Evolutionary conservation across 108 stramenopile genomes (phyloP), one percentile per base, ranked within the genome.

Genomic region (Aurantiochytrium sp.): DNA sequence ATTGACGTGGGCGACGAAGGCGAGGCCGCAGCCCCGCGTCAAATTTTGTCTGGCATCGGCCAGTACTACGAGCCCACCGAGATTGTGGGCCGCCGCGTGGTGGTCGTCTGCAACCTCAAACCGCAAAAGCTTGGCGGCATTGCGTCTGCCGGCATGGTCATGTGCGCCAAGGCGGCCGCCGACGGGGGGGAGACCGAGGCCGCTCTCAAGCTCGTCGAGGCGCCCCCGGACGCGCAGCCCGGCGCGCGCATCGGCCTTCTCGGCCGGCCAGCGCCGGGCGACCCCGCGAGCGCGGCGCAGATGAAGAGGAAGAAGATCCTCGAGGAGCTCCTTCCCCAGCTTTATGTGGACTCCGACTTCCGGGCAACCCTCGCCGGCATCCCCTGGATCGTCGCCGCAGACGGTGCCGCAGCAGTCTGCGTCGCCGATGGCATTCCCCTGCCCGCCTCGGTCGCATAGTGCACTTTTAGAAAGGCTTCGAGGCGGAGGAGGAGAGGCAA

Each of bases 21-120:
- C 24, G 95, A 92, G 52, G 94, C 94, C 3, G 73, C 73, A 24
- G 45, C 50, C 10, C 95, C 95, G 34, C 95, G 99, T 53, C 93
- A 92, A 89, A 97, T 97, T 89, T 95, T 96, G 22, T 95, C 95
- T 37, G 97, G 97, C 53, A 91, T 99, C 27, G 89, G 89, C 5
- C 90, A 92, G 5, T 96, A 98, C 91, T 97, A 97, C 91, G 90
- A 92, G 87, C 97, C 96, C 27, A 93, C 96, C 89, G 96, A 97
- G 96, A 92, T 96, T 88, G 93, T 96, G 68, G 97, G 96, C 6
- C 94, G 95, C 54, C 87, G 96, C 68, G 92, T 99, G 42, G 90
- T 98, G 85, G 98, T 99, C 6, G 96, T 99, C 55, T 92, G 95
- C 85, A 99, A 99, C 89, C 91, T 99, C 85, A 99, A 98, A 92